phyloP scores from a whole-genome alignment of 108 stramenopile genomes.

The Craspedostauros australis region DNA sequence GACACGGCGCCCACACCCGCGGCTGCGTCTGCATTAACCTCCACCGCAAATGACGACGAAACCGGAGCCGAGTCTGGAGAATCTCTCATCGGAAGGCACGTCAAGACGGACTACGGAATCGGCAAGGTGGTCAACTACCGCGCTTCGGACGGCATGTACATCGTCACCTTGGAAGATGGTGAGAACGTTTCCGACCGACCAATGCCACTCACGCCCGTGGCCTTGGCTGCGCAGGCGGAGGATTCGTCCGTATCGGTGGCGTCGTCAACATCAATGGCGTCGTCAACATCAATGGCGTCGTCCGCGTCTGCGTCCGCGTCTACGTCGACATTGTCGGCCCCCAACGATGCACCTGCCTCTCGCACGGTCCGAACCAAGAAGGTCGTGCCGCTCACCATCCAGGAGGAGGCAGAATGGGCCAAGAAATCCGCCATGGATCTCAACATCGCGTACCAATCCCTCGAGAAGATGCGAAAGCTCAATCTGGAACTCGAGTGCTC shows the following conservation, averaged over 20 bases:
- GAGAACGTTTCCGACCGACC: not conserved
- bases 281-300: too few species aligned
- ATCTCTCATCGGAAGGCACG: constrained; percentile 22
- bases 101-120: constrained; percentile 25
- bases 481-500: constrained; percentile 56
- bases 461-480: constrained; percentile 54
- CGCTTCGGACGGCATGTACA: constrained; percentile 18
- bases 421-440: constrained; percentile 9
- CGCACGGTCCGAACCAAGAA: too few species aligned
- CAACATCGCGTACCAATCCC: constrained; percentile 50
- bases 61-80: too few species aligned
- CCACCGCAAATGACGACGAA: too few species aligned
- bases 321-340: too few species aligned
- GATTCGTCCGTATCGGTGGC: constrained; percentile 3
- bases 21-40: too few species aligned
- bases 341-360: too few species aligned
- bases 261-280: too few species aligned
- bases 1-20: too few species aligned
- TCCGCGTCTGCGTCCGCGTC: too few species aligned
- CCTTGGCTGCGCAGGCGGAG: constrained; percentile 8
- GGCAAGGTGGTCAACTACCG: constrained; percentile 26
- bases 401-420: constrained; percentile 8
- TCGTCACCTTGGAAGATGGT: constrained; percentile 10
- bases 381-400: not conserved
- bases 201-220: not conserved